Evolutionary conservation across 345 rosid species (phyloP).

Genomic region (Hibiscus tridactylites): DNA sequence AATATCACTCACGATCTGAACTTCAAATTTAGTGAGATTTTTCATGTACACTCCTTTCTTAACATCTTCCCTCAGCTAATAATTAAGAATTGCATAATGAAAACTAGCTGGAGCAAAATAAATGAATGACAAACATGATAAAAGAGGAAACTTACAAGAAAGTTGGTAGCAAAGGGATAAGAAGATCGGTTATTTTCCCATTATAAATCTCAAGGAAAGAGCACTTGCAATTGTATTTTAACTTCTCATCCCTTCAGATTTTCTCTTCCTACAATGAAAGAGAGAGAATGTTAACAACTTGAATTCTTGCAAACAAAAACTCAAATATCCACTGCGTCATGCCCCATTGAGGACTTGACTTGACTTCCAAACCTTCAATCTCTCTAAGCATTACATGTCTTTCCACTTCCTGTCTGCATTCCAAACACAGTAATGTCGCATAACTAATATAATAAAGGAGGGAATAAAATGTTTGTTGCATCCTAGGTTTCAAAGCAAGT

Average conservation of each 20-base stretch:
- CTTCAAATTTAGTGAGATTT: conserved; percentile 89
- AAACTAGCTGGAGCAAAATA: conserved; percentile 5
- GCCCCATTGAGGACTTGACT: too few species aligned
- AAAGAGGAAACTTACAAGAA: conserved; percentile 44
- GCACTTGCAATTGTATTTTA: conserved; percentile 88
- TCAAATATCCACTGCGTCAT: conserved; percentile 31
- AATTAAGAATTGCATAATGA: conserved; percentile 8
- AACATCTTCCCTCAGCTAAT: conserved; percentile 83
- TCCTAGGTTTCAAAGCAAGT: conserved; percentile 15
- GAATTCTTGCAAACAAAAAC: conserved; percentile 51
- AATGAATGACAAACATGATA: not conserved
- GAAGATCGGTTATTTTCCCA: conserved; percentile 89
- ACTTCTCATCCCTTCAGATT: too few species aligned
- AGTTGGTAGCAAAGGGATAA: conserved; percentile 82
- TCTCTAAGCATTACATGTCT: conserved; percentile 41
- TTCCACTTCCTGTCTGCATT: too few species aligned
- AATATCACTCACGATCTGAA: conserved; percentile 41
- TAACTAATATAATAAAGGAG: not conserved
- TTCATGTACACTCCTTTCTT: conserved; percentile 82
- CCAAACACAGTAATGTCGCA: too few species aligned
- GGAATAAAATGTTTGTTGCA: not conserved
- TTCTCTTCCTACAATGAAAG: too few species aligned
- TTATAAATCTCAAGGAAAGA: conserved; percentile 94
- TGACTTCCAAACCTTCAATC: conserved; percentile 23
- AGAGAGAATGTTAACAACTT: too few species aligned